phyloP scores from a whole-genome alignment of 257 asterid genomes.

The Primulina eburnea region DNA sequence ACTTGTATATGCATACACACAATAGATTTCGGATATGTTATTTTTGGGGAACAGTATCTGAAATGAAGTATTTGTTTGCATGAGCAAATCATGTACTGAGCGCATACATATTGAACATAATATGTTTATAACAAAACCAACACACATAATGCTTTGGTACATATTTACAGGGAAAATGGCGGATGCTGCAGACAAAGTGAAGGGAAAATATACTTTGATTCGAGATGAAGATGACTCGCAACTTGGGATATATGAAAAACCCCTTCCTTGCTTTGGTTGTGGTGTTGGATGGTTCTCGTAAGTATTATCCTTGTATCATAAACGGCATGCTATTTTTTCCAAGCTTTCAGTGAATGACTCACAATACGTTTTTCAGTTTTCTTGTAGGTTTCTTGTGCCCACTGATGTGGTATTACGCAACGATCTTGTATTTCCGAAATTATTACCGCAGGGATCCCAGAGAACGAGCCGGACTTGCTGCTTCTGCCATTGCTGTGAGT shows the following conservation, averaged over 20 bases:
- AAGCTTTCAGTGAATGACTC: neutral
- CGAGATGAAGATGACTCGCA: conserved; percentile 69
- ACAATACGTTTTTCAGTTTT: conserved; percentile 35
- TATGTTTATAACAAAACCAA: neutral
- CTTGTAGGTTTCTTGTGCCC: conserved; percentile 81
- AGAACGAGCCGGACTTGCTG: conserved; percentile 98
- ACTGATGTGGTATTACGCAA: conserved; percentile 88
- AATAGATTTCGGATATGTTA: neutral
- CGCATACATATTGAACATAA: neutral
- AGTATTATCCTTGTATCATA: conserved; percentile 23
- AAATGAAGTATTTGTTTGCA: neutral
- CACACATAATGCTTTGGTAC: neutral
- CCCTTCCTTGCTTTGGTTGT: conserved; percentile 95
- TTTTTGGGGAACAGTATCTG: neutral
- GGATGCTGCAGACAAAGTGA: conserved; percentile 43
- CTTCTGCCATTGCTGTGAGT: conserved; percentile 90
- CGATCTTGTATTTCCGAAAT: conserved; percentile 79
- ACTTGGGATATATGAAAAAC: conserved; percentile 74
- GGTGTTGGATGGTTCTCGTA: conserved; percentile 96
- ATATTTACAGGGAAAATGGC: neutral
- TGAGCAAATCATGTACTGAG: neutral
- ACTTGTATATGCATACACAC: neutral
- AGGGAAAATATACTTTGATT: conserved; percentile 67
- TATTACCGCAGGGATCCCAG: conserved; percentile 92
- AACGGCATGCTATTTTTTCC: conserved; percentile 16